phyloP scores from a whole-genome alignment of 1,139 yeast species.

The Hanseniaspora sp. region DNA sequence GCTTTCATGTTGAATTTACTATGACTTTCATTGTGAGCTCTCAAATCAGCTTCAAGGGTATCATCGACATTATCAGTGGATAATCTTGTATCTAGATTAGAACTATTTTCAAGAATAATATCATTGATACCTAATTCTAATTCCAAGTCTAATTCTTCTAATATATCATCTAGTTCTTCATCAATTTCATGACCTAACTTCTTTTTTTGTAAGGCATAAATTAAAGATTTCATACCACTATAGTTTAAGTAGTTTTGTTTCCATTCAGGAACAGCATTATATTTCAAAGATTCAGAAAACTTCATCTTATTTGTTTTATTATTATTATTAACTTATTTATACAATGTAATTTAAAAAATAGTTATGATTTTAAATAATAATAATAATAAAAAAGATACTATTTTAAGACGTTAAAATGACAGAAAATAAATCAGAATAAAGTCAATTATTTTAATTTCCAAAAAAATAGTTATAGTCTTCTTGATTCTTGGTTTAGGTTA shows the following conservation, averaged over 20 bases:
- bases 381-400: too few species aligned
- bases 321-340: not conserved
- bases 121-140: conserved; percentile 8
- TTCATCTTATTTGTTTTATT: conserved; percentile 36
- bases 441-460: too few species aligned
- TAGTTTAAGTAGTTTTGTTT: conserved; percentile 58
- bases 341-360: too few species aligned
- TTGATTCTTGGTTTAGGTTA: too few species aligned
- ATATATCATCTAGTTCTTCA: conserved; percentile 22
- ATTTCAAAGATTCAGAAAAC: conserved; percentile 60
- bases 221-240: conserved; percentile 50
- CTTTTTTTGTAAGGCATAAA: conserved; percentile 55
- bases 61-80: not conserved
- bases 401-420: not conserved
- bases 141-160: conserved; percentile 14
- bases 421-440: too few species aligned
- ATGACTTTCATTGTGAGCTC: not conserved
- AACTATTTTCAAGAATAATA: conserved; percentile 15
- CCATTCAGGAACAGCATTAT: conserved; percentile 73
- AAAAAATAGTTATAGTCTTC: too few species aligned
- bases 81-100: conserved; percentile 11
- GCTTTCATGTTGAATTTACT: conserved; percentile 2
- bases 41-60: conserved; percentile 9
- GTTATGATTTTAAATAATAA: too few species aligned
- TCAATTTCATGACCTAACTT: conserved; percentile 32